Evolutionary conservation across 768 basidiomycete genomes (phyloP).

Genomic region (Phanerochaete carnosa): DNA sequence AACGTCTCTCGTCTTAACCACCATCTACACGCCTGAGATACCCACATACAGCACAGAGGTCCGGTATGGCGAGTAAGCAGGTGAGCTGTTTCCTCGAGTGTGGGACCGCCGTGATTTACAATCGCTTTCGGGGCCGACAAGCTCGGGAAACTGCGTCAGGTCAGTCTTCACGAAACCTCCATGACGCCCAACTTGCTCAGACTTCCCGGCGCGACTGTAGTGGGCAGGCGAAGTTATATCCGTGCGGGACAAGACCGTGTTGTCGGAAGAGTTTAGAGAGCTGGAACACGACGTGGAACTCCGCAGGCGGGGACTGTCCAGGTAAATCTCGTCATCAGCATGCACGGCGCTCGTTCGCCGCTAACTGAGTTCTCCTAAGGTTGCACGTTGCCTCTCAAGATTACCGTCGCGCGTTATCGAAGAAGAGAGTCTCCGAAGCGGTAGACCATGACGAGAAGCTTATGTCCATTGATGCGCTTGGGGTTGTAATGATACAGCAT

Average conservation of each 20-base stretch:
- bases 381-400: constrained; percentile 67
- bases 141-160: constrained; percentile 81
- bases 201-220: constrained; percentile 36
- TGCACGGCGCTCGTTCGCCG: background rate
- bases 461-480: constrained; percentile 72
- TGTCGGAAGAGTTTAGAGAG: constrained; percentile 76
- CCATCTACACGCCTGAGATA: background rate
- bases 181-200: constrained; percentile 4
- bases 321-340: constrained; percentile 42
- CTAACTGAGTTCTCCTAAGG: constrained; percentile 36
- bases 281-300: constrained; percentile 85
- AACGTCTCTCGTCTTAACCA: constrained; percentile 1
- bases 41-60: background rate
- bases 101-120: background rate
- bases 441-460: constrained; percentile 67
- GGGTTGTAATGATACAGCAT: constrained; percentile 82
- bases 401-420: constrained; percentile 68
- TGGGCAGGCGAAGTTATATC: constrained; percentile 91
- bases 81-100: constrained; percentile 29
- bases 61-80: constrained; percentile 63
- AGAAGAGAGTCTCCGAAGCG: constrained; percentile 68
- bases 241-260: constrained; percentile 73
- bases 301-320: constrained; percentile 65
- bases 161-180: constrained; percentile 27
- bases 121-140: constrained; percentile 25